Evolutionary conservation across 371 early-diverging fungal genomes (phyloP), one percentile per base, ranked within the genome.

Genomic region (Lichtheimia corymbifera): DNA sequence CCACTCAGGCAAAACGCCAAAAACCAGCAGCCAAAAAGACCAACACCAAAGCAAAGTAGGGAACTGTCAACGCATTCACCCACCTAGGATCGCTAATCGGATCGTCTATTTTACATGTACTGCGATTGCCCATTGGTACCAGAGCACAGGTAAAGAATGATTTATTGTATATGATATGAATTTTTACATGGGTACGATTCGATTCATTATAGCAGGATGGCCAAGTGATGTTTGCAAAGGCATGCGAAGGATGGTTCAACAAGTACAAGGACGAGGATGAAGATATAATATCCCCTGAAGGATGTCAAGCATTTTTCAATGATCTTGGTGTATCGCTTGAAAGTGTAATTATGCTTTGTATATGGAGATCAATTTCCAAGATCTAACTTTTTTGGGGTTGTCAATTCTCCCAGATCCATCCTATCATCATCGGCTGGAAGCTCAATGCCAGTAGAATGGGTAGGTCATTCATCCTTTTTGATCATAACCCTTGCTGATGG

Each of bases 371-470:
- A 24, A 52, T 52, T 24, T 17, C 52, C 15, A 52, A 50, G 24
- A 25, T 22, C 27, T 35, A 35, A 35, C 28, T 28, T 28, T 43
- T 45, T 30, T 22, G 22, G 22, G 42, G 1, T n/a, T 30, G 24
- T 20, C 24, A 44, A 30, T 11, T 50, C 3, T 50, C 45, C 4
- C 47, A 77, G 78, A 45, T 65, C 2, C 35, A 59, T 42, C 71
- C 78, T 42, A 44, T 78, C 6, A 35, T 78, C 14, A 59, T 78
- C 50, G 78, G 69, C 3, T 78, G 69, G 66, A 74, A 78, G 24
- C 56, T 78, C 65, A 62, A 71, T 17, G 61, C 71, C 15, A 66
- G 50, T 42, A 47, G 66, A 42, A 74, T 78, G 75, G 78, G 78
- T 53, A 71, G 62, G 22, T 49, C 11, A 11, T 6, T 12, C 5